phyloP scores from a whole-genome alignment of 148 eudicot species.

The Rhododendron mucronatum region DNA sequence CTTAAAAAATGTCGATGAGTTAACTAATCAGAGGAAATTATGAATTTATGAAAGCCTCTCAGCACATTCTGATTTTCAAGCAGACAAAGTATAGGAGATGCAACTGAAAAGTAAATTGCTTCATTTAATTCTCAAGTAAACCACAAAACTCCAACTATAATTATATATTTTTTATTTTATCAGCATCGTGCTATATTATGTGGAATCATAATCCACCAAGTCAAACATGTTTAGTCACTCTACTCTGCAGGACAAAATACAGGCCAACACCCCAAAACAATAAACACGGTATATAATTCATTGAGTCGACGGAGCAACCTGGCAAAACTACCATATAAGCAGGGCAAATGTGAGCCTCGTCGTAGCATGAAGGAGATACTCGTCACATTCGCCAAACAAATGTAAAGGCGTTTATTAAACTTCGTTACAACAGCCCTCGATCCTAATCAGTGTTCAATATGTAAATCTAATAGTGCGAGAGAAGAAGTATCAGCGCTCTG shows the following conservation, averaged over 20 bases:
- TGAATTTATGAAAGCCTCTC: background rate
- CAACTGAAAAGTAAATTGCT: too few relatives aligned
- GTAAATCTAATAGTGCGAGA: background rate
- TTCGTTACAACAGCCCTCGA: background rate
- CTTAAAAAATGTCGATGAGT: background rate
- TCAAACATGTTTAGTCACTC: background rate
- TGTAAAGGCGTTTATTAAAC: slow-evolving; percentile 1
- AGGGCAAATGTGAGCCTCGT: background rate
- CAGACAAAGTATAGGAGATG: background rate
- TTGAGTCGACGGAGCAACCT: background rate
- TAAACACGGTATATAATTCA: too few relatives aligned
- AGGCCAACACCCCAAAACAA: background rate
- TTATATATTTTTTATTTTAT: background rate
- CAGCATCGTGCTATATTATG: background rate
- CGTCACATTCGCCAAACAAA: slow-evolving; percentile 7
- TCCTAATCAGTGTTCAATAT: background rate
- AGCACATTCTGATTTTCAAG: background rate
- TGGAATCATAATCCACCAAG: background rate
- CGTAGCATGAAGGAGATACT: background rate
- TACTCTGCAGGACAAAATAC: background rate
- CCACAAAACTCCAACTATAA: background rate
- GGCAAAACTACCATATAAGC: background rate
- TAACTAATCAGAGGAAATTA: background rate
- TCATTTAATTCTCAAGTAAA: too few relatives aligned
- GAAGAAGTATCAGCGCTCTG: background rate